Evolutionary conservation across 2,329 filamentous ascomycete species (phyloP).

Genomic region (Phialophora chinensis): DNA sequence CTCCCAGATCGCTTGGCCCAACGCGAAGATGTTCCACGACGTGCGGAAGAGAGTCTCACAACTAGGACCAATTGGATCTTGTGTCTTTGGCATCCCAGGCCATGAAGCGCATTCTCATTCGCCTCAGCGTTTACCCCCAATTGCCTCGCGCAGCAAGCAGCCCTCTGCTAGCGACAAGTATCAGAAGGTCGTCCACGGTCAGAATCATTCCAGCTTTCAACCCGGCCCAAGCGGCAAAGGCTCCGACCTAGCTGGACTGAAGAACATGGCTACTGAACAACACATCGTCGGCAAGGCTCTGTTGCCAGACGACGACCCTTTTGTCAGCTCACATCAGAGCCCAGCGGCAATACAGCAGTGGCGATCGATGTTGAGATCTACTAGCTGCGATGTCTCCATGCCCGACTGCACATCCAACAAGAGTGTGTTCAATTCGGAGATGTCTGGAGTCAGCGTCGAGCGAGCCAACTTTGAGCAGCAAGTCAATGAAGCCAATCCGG

Average conservation of each 20-base stretch:
- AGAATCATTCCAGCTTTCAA: conserved; percentile 26
- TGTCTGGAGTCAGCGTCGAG: conserved; percentile 49
- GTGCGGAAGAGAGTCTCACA: conserved; percentile 45
- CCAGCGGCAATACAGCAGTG: conserved; percentile 40
- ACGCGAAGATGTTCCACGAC: conserved; percentile 67
- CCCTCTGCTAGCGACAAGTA: conserved; percentile 15
- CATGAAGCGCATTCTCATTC: conserved; percentile 68
- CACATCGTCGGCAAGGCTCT: conserved; percentile 26
- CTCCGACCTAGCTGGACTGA: conserved; percentile 39
- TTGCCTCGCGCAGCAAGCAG: conserved; percentile 29
- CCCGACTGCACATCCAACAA: conserved; percentile 54
- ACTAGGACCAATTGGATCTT: conserved; percentile 44
- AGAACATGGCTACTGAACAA: conserved; percentile 42
- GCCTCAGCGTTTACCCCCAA: conserved; percentile 53
- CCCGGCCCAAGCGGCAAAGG: conserved; percentile 40
- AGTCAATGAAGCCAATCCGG: conserved; percentile 50
- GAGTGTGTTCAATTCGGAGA: conserved; percentile 50
- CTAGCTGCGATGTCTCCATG: conserved; percentile 56
- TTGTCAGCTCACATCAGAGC: conserved; percentile 47
- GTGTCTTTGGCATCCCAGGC: conserved; percentile 24
- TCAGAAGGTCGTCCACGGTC: conserved; percentile 26
- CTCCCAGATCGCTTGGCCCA: conserved; percentile 80
- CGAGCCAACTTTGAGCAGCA: conserved; percentile 42
- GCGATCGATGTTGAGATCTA: conserved; percentile 40
- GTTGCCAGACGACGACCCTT: conserved; percentile 47